Evolutionary conservation across 169 alveolate genomes (phyloP).

Genomic region (Babesia sp.): DNA sequence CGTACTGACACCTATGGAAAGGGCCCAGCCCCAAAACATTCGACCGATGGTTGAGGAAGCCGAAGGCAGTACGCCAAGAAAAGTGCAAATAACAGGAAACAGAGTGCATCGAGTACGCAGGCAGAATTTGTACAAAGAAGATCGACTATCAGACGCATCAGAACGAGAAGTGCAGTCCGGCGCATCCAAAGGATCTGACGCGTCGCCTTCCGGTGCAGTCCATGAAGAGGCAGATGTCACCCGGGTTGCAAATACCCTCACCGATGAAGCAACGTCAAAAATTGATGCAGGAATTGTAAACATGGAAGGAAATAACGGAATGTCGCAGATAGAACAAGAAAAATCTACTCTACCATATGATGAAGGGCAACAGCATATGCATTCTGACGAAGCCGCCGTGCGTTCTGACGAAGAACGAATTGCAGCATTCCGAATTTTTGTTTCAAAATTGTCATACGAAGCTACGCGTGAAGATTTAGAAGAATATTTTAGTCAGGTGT

Average conservation of each 20-base stretch:
- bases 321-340: not conserved
- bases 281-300: not conserved
- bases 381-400: not conserved
- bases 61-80: not conserved
- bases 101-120: not conserved
- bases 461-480: conserved; percentile 74
- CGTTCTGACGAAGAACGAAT: conserved; percentile 45
- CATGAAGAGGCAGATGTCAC: not conserved
- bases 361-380: not conserved
- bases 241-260: not conserved
- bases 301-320: not conserved
- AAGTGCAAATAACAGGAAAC: not conserved
- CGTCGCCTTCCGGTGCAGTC: not conserved
- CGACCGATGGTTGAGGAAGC: not conserved
- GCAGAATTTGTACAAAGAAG: not conserved
- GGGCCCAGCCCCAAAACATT: not conserved
- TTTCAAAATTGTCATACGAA: conserved; percentile 72
- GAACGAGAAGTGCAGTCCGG: conserved; percentile 3
- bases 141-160: not conserved
- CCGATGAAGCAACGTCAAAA: not conserved
- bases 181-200: not conserved
- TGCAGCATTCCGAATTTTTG: conserved; percentile 65
- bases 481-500: conserved; percentile 66
- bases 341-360: not conserved
- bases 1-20: not conserved